Base-by-base conservation (phyloP, 306 rosid species). In the Lathyrus tuberosus region DNA sequence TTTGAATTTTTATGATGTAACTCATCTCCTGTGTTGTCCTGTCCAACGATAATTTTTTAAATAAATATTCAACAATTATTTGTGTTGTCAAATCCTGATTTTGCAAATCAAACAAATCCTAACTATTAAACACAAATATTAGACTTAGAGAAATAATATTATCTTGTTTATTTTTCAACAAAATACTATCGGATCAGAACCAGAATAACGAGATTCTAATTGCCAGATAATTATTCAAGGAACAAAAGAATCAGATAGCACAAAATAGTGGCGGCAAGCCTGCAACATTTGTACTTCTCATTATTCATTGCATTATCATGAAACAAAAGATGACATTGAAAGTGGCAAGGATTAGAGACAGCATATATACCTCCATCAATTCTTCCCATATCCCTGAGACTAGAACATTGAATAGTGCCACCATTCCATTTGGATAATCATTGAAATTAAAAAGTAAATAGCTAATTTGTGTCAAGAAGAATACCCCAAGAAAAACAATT, bases 351-450 rank as follows among this genome's bases (percentile, higher is more conserved):
- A 56, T 14, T 46, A 77, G 53, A 15, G 56, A 73, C 69, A 66
- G 49, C 37, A 61, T 35, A 43, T 22, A 30, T 89, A 94, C 99
- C 96, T 87, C 84, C 91, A 89, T 86, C 91, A 95, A 85, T 46
- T 13, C 35, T 2, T 86, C 89, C 97, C 99, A 94, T 69, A 86
- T 80, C 67, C 87, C 96, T 83, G 79, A 69, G 85, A 94, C 99
- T 10, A 94, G 77, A 79, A 91, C 84, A 85, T 94, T 94, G 92
- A 91, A 94, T 65, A 94, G 97, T 53, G 99, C 87, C 89, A 94
- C 99, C 96, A 94, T 91, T 65, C 99, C 99, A 77, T 88, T 94
- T 5, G 99, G 97, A 67, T 84, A 94, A 73, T 94, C 99, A 67
- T 94, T 94, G 76, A 94, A 94, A 81, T 94, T 94, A 76, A 91